Conservation (phyloP, 768 basidiomycete species). For the Boletus insuetus region DNA sequence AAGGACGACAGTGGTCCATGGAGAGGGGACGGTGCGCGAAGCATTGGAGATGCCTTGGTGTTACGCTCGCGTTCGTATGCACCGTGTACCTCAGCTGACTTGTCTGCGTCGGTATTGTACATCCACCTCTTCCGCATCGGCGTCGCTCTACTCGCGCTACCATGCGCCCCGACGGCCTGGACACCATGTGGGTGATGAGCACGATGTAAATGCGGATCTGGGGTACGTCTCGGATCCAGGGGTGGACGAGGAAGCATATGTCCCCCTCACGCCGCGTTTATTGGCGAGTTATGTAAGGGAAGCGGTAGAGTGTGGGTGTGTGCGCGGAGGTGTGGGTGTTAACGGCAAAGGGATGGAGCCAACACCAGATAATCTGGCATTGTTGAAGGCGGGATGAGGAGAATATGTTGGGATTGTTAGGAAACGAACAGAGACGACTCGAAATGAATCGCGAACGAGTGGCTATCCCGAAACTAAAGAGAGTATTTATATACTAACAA, state of each 20-base stretch:
- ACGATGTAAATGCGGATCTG: conserved; percentile 19
- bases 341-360: conserved; percentile 12
- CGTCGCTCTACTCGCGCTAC: conserved; percentile 24
- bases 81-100: conserved; percentile 1
- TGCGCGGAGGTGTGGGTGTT: conserved; percentile 13
- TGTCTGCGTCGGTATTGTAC: conserved; percentile 26
- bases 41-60: conserved; percentile 23
- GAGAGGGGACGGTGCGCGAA: conserved; percentile 35
- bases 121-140: conserved; percentile 17
- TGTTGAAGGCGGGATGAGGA: conserved; percentile 14
- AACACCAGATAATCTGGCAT: conserved; percentile 46
- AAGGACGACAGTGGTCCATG: conserved; percentile 39
- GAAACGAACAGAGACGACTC: too few species aligned
- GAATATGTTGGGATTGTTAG: not conserved
- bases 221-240: conserved; percentile 60
- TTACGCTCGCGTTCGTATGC: conserved; percentile 21
- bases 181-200: not conserved
- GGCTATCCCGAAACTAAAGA: too few species aligned
- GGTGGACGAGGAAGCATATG: conserved; percentile 56
- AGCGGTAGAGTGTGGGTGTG: conserved; percentile 33
- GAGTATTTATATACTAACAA: too few species aligned
- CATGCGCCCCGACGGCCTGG: conserved; percentile 16
- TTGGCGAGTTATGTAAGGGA: conserved; percentile 47
- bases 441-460: too few species aligned
- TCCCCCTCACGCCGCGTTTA: conserved; percentile 54